Conservation (phyloP, 495 filamentous ascomycete genomes). For the Penicillium verhagenii region DNA sequence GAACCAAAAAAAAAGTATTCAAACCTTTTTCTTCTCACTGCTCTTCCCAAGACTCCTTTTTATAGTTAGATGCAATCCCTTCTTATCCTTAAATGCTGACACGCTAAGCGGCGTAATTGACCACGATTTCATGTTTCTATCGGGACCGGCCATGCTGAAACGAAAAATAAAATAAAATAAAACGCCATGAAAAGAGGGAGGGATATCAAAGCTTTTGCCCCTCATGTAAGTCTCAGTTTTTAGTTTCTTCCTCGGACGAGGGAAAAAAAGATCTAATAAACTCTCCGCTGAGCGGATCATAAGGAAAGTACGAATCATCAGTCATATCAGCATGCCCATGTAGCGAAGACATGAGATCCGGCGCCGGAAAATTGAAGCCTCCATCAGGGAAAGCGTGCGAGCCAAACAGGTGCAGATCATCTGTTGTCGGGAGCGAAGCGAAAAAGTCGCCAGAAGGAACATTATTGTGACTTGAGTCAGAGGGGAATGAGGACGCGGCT, state of each 20-base stretch:
- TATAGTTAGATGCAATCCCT: not conserved
- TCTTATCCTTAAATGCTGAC: slow-evolving; percentile 1
- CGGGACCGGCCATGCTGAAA: not conserved
- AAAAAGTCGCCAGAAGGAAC: slow-evolving; percentile 13
- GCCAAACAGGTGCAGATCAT: slow-evolving; percentile 14
- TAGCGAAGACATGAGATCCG: slow-evolving; percentile 10
- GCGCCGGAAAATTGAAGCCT: slow-evolving; percentile 17
- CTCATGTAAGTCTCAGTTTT: not conserved
- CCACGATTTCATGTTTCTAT: not conserved
- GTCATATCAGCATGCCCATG: slow-evolving; percentile 8
- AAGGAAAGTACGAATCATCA: slow-evolving; percentile 38
- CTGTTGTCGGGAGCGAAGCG: slow-evolving; percentile 5
- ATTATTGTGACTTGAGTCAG: not conserved
- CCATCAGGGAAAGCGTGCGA: slow-evolving; percentile 9
- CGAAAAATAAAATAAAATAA: not conserved
- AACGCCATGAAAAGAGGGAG: not conserved
- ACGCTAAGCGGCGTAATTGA: not conserved
- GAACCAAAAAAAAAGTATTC: not conserved
- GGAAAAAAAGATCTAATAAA: slow-evolving; percentile 49
- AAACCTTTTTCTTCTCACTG: not conserved
- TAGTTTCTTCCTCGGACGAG: slow-evolving; percentile 12
- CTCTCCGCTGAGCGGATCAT: slow-evolving; percentile 44
- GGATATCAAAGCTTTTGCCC: not conserved
- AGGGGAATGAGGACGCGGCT: not conserved
- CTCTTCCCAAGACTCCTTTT: not conserved